phyloP scores from a whole-genome alignment of 768 basidiomycete species.

The Amanita phalloides region DNA sequence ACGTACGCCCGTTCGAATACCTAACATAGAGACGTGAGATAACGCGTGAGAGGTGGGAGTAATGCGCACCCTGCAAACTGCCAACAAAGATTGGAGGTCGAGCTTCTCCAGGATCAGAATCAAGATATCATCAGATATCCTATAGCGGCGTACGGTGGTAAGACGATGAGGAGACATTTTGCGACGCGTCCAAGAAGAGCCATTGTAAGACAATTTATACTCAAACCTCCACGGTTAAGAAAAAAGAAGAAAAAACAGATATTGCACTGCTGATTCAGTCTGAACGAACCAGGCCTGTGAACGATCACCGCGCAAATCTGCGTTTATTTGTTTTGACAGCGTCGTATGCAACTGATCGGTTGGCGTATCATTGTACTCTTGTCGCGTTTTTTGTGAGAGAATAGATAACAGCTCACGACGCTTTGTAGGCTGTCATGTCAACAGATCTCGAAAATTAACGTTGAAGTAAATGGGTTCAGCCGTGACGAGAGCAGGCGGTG shows the following conservation, averaged over 20 bases:
- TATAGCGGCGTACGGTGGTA: constrained; percentile 32
- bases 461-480: constrained; percentile 26
- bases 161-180: constrained; percentile 34
- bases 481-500: constrained; percentile 23
- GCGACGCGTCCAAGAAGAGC: constrained; percentile 16
- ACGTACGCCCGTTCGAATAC: constrained; percentile 34
- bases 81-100: constrained; percentile 36
- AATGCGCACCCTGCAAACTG: constrained; percentile 30
- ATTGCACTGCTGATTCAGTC: constrained; percentile 22
- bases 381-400: constrained; percentile 35
- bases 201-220: constrained; percentile 37
- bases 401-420: constrained; percentile 22
- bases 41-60: constrained; percentile 5
- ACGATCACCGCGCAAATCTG: constrained; percentile 26
- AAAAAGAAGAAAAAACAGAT: constrained; percentile 28
- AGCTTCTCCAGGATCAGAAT: constrained; percentile 37
- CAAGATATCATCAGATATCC: constrained; percentile 41
- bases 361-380: constrained; percentile 37
- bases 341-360: constrained; percentile 34
- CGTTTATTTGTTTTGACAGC: constrained; percentile 28
- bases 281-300: constrained; percentile 24
- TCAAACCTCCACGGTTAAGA: constrained; percentile 24
- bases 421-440: constrained; percentile 44
- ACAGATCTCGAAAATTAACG: constrained; percentile 29
- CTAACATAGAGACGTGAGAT: constrained; percentile 16